Evolutionary conservation across 2,329 filamentous ascomycete species (phyloP), one percentile per base, ranked within the genome.

Genomic region (Aureobasidium namibiae): DNA sequence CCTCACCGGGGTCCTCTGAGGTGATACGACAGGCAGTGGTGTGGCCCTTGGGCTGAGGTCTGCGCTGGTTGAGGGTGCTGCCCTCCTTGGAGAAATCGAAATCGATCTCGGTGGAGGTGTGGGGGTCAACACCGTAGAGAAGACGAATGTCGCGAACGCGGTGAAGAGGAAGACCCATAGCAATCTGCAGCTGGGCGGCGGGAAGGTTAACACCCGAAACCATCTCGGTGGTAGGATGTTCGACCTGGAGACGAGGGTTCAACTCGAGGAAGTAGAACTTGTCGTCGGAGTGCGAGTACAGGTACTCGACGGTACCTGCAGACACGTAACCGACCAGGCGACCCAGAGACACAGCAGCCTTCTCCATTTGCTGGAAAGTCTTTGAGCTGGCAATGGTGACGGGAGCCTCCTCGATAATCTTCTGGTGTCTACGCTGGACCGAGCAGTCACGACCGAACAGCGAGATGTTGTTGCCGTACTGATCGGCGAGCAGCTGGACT

Each of bases 381-480:
- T 83, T 80, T 50, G 85, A 79, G 74, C 90, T 94, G 57, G 94
- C 95, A 66, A 99, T 95, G 38, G 94, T 99, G 66, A 97, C 95
- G 38, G 94, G 94, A 5, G 94, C 94, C 76, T 99, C 94, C 75
- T 99, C 94, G 64, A 99, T 99, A 74, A 99, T 99, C 82, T 99
- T 99, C 76, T 99, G 95, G 77, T 99, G 95, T 73, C 94, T 86
- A 75, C 94, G 86, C 80, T 99, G 94, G 14, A 99, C 94, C 66
- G 94, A 99, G 74, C 94, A 99, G 79, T 99, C 94, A 85, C 94
- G 87, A 71, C 94, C 94, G 69, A 97, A 99, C 54, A 99, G 85
- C 9, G 94, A 99, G 72, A 99, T 96, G 79, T 97, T 97, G 84
- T 99, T 96, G 71, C 95, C 94, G 74, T 99, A 99, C 81, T 99